A percentile compares a stretch with the other conserved stretches of the same genome.
Conservation (phyloP, 2,329 filamentous ascomycete species). For the Penicillium italicum region DNA sequence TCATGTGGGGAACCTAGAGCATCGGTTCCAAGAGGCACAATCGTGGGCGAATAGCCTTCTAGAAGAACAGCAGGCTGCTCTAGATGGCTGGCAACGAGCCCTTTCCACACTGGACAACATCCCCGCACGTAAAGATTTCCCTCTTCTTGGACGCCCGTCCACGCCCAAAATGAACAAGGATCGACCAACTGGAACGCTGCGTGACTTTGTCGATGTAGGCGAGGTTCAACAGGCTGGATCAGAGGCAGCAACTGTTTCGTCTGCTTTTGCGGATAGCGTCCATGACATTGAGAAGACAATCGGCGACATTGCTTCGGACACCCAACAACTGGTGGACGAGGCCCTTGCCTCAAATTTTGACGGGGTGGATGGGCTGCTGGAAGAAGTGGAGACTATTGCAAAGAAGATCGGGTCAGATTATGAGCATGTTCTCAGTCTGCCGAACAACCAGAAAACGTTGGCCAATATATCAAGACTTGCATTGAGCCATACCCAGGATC, state of each 20-base stretch:
- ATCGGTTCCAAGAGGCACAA: slow-evolving; percentile 46
- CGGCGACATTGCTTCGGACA: slow-evolving; percentile 58
- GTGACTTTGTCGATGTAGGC: slow-evolving; percentile 72
- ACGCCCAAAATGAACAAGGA: slow-evolving; percentile 44
- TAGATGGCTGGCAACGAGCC: slow-evolving; percentile 44
- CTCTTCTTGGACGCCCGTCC: slow-evolving; percentile 39
- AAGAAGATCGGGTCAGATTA: slow-evolving; percentile 86
- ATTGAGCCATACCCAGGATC: slow-evolving; percentile 60
- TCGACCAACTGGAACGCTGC: slow-evolving; percentile 56
- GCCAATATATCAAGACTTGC: slow-evolving; percentile 63
- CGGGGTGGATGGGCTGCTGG: slow-evolving; percentile 66
- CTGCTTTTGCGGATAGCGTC: slow-evolving; percentile 59
- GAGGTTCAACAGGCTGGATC: slow-evolving; percentile 69
- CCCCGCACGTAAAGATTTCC: slow-evolving; percentile 44
- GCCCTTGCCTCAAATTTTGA: slow-evolving; percentile 54
- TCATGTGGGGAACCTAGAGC: slow-evolving; percentile 45
- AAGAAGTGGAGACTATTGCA: slow-evolving; percentile 80
- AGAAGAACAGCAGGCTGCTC: slow-evolving; percentile 43
- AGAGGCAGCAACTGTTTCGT: slow-evolving; percentile 56
- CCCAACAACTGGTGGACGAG: slow-evolving; percentile 35
- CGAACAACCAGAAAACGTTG: slow-evolving; percentile 62
- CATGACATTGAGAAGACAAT: slow-evolving; percentile 60
- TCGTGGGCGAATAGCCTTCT: slow-evolving; percentile 45
- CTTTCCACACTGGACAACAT: slow-evolving; percentile 39
- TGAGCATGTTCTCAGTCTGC: slow-evolving; percentile 68